Evolutionary conservation across 106 monocot genomes (phyloP), one percentile per base, ranked within the genome.

Genomic region (Allium cepa): DNA sequence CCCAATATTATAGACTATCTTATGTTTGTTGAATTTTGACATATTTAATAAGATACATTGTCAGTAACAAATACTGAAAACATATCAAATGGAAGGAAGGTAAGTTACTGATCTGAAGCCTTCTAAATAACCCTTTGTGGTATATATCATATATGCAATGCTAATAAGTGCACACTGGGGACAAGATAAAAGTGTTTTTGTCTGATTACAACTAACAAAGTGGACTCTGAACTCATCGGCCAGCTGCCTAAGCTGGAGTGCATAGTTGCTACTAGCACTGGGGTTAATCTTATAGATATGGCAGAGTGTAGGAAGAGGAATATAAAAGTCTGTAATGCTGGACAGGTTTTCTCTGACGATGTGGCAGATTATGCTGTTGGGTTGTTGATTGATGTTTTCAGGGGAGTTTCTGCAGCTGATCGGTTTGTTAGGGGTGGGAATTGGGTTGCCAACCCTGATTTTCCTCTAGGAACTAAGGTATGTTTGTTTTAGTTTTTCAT

Each of bases 331-430:
- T 46, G 80, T 50, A 75, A 81, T 53, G 69, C 85, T 27, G 81
- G 78, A 22, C 17, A 36, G 10, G 45, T 47, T 3, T 85, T 69
- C 58, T 68, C 81, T 0, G 68, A 68, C 7, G 81, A 85, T 48
- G 57, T 22, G 3, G 81, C 85, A 1, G 85, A 85, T 51, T 81
- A 72, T 45, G 78, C 81, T 1, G 74, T 85, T 0, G 81, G 81
- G 14, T 53, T 85, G 4, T 46, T 80, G 58, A 65, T 85, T 53
- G 85, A 78, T 55, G 78, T 78, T 4, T 71, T 81, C 3, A 72
- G 78, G 15, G 50, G 55, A 50, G 53, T 85, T 4, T 72, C 78
- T 10, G 75, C 75, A 15, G 61, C 75, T 10, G 75, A 78, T 49
- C 71, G 81, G 9, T 78, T 59, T 47, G 69, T 81, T 3, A 63